Evolutionary conservation across 2,329 filamentous ascomycete species (phyloP), one percentile per base, ranked within the genome.

Genomic region (Penicillium sp.): DNA sequence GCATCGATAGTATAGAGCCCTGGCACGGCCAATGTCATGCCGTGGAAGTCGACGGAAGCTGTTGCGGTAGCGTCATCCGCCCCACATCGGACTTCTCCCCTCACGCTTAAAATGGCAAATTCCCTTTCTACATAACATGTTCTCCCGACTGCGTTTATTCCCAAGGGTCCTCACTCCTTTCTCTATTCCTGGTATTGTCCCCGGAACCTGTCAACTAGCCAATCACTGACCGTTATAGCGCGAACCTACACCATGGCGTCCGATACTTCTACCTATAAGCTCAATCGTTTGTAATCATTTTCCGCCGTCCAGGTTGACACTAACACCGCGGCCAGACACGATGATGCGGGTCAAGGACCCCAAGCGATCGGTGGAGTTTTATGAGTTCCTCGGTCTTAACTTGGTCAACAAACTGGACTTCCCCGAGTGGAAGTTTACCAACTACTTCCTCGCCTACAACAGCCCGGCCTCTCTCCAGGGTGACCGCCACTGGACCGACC

Each of bases 331-430:
- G 40, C 48, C 35, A 75, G 71, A 77, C 57, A 73, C 75, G 33
- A 94, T 90, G 90, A 80, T 96, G 70, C 88, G 92, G 72, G 88
- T 97, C 69, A 97, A 97, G 75, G 91, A 99, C 76, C 92, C 92
- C 10, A 87, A 92, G 75, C 83, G 80, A 69, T 90, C 87, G 35
- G 85, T 97, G 73, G 88, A 92, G 62, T 99, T 95, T 75, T 99
- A 97, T 74, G 87, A 96, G 69, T 89, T 90, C 72, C 82, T 99
- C 16, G 94, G 94, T 63, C 85, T 97, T 82, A 91, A 81, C 68
- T 75, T 91, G 56, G 82, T 97, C 72, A 85, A 89, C 67, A 89
- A 92, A 75, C 79, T 94, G 42, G 79, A 87, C 56, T 89, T 90
- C 67, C 88, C 92, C 13, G 91, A 96, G 54, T 84, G 84, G 72